Percentiles rank a stretch among this genome's conserved stretches.
phyloP scores from a whole-genome alignment of 2,329 filamentous ascomycete species.

The Trichoderma sp. region DNA sequence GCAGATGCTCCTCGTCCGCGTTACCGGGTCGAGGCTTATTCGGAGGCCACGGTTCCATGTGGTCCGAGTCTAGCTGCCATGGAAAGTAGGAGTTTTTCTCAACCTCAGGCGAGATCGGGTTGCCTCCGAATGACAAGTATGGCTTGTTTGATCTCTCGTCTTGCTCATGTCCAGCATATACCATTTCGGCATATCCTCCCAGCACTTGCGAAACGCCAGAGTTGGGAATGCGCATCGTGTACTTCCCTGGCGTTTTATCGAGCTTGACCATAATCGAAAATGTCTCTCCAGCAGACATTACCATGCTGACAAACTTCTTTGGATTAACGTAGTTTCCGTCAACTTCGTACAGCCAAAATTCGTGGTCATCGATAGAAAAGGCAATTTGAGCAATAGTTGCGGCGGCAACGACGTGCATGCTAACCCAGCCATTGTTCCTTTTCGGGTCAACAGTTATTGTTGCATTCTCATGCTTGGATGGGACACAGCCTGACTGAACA shows the following conservation, averaged over 20 bases:
- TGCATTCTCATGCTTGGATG: slow-evolving; percentile 47
- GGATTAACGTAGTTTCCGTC: slow-evolving; percentile 60
- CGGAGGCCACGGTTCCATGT: slow-evolving; percentile 51
- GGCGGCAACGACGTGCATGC: slow-evolving; percentile 58
- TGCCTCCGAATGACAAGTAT: slow-evolving; percentile 45
- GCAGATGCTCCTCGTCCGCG: slow-evolving; percentile 52
- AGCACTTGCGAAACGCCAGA: slow-evolving; percentile 59
- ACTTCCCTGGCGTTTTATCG: slow-evolving; percentile 53
- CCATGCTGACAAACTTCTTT: slow-evolving; percentile 51
- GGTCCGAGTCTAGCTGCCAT: slow-evolving; percentile 39
- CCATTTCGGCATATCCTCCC: slow-evolving; percentile 47
- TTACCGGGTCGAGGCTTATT: slow-evolving; percentile 46
- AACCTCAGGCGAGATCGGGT: slow-evolving; percentile 2
- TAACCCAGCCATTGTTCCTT: slow-evolving; percentile 48
- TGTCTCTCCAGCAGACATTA: slow-evolving; percentile 55
- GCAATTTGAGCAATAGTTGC: slow-evolving; percentile 50
- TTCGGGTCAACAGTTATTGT: slow-evolving; percentile 41
- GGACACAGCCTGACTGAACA: slow-evolving; percentile 48
- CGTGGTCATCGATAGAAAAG: slow-evolving; percentile 56
- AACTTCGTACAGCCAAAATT: slow-evolving; percentile 58
- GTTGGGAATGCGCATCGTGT: slow-evolving; percentile 59
- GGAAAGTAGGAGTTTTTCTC: slow-evolving; percentile 44
- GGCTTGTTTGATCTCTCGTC: slow-evolving; percentile 30
- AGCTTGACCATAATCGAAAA: slow-evolving; percentile 54
- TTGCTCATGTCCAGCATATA: slow-evolving; percentile 2